Conservation (phyloP, 208 protist genomes). For the Leishmania guyanensis region DNA sequence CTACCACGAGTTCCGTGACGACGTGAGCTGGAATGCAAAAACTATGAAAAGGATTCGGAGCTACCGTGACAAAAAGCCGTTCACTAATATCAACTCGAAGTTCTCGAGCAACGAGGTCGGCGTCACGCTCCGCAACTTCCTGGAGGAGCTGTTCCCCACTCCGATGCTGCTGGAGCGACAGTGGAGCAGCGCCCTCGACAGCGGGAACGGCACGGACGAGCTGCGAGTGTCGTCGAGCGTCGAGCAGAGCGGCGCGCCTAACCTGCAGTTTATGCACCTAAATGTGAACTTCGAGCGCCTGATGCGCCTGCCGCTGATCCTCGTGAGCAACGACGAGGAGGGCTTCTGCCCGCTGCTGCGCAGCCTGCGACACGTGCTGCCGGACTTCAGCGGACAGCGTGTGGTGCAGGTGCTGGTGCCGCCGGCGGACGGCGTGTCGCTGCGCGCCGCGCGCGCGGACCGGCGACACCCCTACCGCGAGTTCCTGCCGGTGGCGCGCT, state of each 20-base stretch:
- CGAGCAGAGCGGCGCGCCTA: background rate
- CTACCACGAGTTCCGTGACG: slow-evolving; percentile 20
- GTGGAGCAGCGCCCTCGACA: background rate
- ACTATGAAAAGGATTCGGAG: slow-evolving; percentile 6
- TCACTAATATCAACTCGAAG: slow-evolving; percentile 30
- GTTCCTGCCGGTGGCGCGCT: slow-evolving; percentile 21
- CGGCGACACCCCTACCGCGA: slow-evolving; percentile 22
- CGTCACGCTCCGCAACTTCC: slow-evolving; percentile 8
- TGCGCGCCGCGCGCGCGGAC: slow-evolving; percentile 13
- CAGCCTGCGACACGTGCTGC: slow-evolving; percentile 20
- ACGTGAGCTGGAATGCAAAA: background rate
- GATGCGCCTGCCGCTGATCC: slow-evolving; percentile 14
- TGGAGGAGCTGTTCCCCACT: slow-evolving; percentile 20
- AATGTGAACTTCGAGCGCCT: background rate
- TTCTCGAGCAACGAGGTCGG: slow-evolving; percentile 1
- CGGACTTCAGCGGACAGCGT: slow-evolving; percentile 8
- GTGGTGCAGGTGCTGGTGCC: slow-evolving; percentile 24
- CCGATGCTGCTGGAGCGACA: slow-evolving; percentile 18
- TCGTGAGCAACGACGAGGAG: slow-evolving; percentile 29
- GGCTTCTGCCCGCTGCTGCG: slow-evolving; percentile 27
- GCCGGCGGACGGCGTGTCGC: slow-evolving; percentile 7
- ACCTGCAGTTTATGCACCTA: slow-evolving; percentile 1
- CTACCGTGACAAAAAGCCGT: slow-evolving; percentile 5
- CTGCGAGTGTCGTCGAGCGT: background rate
- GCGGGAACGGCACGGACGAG: no score